These are phyloP conservation scores for Claviceps humidiphila DNA, from an alignment of 2,329 filamentous ascomycete species.

Conservation along the genomic window DNA sequence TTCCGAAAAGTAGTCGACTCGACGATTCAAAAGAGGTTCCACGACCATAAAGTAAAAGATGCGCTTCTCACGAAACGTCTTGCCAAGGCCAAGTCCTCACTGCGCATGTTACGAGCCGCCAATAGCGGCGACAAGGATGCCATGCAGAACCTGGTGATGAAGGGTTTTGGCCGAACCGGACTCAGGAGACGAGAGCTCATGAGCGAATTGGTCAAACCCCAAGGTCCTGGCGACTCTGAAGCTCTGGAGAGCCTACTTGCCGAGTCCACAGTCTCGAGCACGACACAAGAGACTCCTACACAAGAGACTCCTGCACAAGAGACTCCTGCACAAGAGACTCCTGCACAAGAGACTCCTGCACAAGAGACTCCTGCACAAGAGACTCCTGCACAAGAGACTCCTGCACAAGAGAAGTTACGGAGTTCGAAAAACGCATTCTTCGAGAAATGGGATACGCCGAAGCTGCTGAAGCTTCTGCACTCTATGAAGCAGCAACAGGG, in stretches of 20 bases:
- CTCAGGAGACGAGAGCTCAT: conserved; percentile 36
- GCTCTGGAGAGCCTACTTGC: conserved; percentile 24
- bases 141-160: conserved; percentile 33
- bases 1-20: conserved; percentile 31
- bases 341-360: too few species aligned
- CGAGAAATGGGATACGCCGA: conserved; percentile 35
- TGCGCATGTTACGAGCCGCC: conserved; percentile 38
- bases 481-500: conserved; percentile 27
- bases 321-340: too few species aligned
- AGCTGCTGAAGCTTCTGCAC: conserved; percentile 26
- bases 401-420: neutral
- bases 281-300: too few species aligned
- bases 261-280: neutral
- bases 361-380: too few species aligned
- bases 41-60: conserved; percentile 21
- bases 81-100: conserved; percentile 25
- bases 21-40: conserved; percentile 34
- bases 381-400: too few species aligned
- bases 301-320: too few species aligned
- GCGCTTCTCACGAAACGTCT: conserved; percentile 19
- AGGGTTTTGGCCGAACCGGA: conserved; percentile 41
- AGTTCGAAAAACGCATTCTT: conserved; percentile 22
- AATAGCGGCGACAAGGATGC: conserved; percentile 34
- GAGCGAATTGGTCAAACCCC: conserved; percentile 21
- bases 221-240: conserved; percentile 26